Evolutionary conservation across 1,284 basidiomycete species (phyloP), one percentile per base, ranked within the genome.

Genomic region (Tilletia indica): DNA sequence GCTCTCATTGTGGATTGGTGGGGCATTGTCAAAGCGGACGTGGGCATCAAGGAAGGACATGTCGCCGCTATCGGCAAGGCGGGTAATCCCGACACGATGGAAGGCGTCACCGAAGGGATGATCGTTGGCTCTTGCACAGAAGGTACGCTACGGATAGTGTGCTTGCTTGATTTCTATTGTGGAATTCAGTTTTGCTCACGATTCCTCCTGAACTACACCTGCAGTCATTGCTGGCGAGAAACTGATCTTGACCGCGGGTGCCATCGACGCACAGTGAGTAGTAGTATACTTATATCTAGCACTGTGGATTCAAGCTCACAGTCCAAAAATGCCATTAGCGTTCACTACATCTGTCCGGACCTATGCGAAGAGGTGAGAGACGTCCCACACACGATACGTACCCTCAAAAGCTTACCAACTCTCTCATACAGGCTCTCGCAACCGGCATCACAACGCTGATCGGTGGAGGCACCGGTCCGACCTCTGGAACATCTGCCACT

Each of bases 11-110:
- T 99, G 56, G 95, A 99, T 84, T 97, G 93, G 92, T 90, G 90
- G 56, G 94, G 94, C 0, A 96, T 99, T 74, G 93, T 92, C 89
- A 98, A 98, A 88, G 96, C 96, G n/a, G 97, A 99, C 82, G 93
- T 99, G 69, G 97, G 97, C 51, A 88, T 99, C 74, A 94, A 92
- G 85, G 85, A 90, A 73, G 96, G 96, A 0, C 80, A 87, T 69
- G 98, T 99, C 76, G 88, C 87, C 11, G 95, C 91, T 0, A 92
- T 99, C 70, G 97, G 97, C 45, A 99, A 99, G 85, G 93, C 94
- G 4, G 97, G 97, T 1, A 99, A 99, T 85, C 95, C 94, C 1
- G 94, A 97, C 82, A 88, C 92, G 63, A 97, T 97, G 93, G 89
- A 90, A 25, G 89, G 88, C 39, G 92, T 98, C 19, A 88, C 92